Percentiles rank a stretch among this genome's conserved stretches.
Evolutionary conservation across 2,329 filamentous ascomycete species (phyloP).

Genomic region (Epichloe festucae): DNA sequence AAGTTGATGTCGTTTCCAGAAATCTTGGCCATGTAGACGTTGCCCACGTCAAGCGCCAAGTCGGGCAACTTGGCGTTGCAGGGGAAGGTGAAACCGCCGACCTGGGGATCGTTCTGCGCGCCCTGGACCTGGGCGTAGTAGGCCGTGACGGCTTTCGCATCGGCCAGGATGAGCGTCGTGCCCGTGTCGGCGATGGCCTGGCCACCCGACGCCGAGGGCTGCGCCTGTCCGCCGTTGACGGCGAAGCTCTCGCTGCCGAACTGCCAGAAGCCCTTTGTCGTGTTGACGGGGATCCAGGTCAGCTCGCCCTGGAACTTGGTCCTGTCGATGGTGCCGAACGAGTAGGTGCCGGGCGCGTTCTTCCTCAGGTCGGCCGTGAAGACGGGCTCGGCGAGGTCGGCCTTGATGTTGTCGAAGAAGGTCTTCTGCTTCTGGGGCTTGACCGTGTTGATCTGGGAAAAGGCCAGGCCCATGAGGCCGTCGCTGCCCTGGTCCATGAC

Average conservation of each 20-base stretch:
- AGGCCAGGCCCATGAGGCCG: conserved; percentile 33
- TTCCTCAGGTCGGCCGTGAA: conserved; percentile 59
- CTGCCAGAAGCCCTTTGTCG: conserved; percentile 51
- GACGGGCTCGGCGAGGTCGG: conserved; percentile 22
- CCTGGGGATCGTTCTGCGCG: conserved; percentile 18
- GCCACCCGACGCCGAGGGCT: conserved; percentile 29
- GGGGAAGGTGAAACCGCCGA: conserved; percentile 31
- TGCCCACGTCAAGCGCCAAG: conserved; percentile 42
- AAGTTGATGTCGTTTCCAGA: conserved; percentile 42
- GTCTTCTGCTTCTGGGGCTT: conserved; percentile 27
- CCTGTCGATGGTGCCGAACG: conserved; percentile 58
- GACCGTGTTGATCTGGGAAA: conserved; percentile 30
- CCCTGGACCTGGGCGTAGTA: conserved; percentile 34
- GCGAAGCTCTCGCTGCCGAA: conserved; percentile 13
- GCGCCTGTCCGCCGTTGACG: conserved; percentile 8
- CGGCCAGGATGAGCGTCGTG: conserved; percentile 49
- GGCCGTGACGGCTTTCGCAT: conserved; percentile 32
- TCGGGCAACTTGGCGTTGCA: conserved; percentile 33
- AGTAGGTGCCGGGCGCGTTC: conserved; percentile 46
- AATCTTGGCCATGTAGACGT: conserved; percentile 41
- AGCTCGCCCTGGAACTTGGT: conserved; percentile 51
- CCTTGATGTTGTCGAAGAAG: conserved; percentile 25
- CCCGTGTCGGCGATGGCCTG: conserved; percentile 40
- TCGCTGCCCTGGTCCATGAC: conserved; percentile 25
- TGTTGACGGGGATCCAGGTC: conserved; percentile 48